Conservation (phyloP, 257 asterid genomes). For the Solanum habrochaites region DNA sequence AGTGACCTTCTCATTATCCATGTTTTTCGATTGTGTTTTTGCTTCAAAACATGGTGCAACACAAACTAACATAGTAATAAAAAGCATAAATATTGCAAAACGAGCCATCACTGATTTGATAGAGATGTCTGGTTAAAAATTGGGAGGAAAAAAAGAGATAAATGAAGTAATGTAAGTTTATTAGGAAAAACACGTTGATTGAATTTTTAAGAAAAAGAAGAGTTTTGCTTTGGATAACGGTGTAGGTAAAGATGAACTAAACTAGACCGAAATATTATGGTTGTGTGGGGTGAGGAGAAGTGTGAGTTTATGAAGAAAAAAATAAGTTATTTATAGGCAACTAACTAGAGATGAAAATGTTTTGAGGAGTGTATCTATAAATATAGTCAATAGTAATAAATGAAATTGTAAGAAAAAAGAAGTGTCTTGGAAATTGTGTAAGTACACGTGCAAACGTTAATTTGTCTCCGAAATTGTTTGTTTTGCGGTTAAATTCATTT, state of each 20-base stretch:
- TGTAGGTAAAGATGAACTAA: slow-evolving; percentile 9
- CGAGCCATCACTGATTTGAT: not conserved
- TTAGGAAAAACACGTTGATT: not conserved
- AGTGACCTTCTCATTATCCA: too few species aligned
- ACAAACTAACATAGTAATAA: not conserved
- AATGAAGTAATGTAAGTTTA: not conserved
- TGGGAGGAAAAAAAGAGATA: not conserved
- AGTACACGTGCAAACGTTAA: too few species aligned
- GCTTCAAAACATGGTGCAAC: not conserved
- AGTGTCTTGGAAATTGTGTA: too few species aligned
- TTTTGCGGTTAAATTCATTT: too few species aligned
- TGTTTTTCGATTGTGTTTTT: not conserved
- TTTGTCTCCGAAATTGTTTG: too few species aligned
- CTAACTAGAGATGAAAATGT: too few species aligned
- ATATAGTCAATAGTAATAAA: too few species aligned
- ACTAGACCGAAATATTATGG: not conserved
- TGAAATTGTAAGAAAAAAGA: too few species aligned
- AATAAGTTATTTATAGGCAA: too few species aligned
- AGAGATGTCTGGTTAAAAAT: not conserved
- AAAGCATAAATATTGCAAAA: not conserved
- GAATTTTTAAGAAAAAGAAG: not conserved
- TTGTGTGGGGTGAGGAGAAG: too few species aligned
- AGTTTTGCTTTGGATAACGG: not conserved
- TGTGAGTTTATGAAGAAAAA: too few species aligned
- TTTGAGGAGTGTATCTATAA: too few species aligned